A percentile compares a stretch with the other conserved stretches of the same genome.
These are phyloP conservation scores for Albifimbria verrucaria DNA, from an alignment of 2,329 filamentous ascomycete species.

Conservation along the genomic window DNA sequence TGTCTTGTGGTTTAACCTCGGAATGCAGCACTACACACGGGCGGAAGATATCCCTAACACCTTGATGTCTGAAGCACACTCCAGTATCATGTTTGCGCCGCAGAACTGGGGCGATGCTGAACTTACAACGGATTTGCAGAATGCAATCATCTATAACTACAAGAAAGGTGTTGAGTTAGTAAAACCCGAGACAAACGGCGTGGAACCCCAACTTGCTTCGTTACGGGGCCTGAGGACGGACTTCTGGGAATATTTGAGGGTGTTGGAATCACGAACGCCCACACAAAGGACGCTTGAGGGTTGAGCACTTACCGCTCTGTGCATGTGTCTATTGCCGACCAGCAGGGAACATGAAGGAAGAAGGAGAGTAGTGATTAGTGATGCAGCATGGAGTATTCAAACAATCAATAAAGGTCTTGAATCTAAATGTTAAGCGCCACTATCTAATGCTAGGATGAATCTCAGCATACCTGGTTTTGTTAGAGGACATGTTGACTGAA, in stretches of 20 bases:
- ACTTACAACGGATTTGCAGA: constrained; percentile 9
- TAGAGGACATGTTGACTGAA: too few relatives aligned
- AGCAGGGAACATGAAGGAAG: too few relatives aligned
- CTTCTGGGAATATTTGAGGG: constrained; percentile 13
- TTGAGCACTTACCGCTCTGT: too few relatives aligned
- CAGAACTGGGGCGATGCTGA: constrained; percentile 28
- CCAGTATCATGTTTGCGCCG: constrained; percentile 34
- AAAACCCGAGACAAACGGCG: constrained; percentile 11
- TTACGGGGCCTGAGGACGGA: constrained; percentile 8
- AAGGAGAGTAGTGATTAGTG: too few relatives aligned
- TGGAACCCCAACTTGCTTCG: constrained; percentile 11
- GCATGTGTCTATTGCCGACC: too few relatives aligned
- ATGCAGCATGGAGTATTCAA: too few relatives aligned
- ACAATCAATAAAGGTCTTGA: too few relatives aligned
- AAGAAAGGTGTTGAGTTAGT: constrained; percentile 6
- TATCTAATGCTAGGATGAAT: too few relatives aligned
- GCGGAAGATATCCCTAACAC: constrained; percentile 45
- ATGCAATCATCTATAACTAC: constrained; percentile 13
- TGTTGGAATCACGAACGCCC: background rate
- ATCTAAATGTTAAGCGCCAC: too few relatives aligned
- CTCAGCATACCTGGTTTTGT: too few relatives aligned
- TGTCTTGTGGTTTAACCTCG: constrained; percentile 45
- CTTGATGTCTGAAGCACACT: constrained; percentile 40
- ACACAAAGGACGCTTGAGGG: background rate
- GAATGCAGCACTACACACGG: constrained; percentile 38